These are phyloP conservation scores for Alectoria sarmentosa DNA, from an alignment of 495 filamentous ascomycete genomes.

Conservation along the genomic window DNA sequence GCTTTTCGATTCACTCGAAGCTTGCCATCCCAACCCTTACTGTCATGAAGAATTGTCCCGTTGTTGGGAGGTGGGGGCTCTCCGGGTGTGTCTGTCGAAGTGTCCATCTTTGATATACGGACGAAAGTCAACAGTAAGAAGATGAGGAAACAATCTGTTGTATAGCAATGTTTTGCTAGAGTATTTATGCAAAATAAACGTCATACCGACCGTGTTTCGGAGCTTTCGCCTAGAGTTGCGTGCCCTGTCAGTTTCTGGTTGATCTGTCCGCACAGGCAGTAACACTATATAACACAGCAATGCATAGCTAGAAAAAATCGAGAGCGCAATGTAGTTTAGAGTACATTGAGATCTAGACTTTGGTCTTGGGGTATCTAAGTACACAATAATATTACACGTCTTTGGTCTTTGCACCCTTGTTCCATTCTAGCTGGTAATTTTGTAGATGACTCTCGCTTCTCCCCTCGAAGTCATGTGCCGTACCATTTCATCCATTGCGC, in stretches of 20 bases:
- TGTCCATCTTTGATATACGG: constrained; percentile 1
- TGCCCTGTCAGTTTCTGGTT: too few relatives aligned
- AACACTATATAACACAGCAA: too few relatives aligned
- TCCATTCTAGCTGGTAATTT: not conserved
- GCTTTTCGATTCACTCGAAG: constrained; percentile 63
- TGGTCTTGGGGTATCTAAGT: constrained; percentile 5
- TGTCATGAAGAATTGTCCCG: constrained; percentile 44
- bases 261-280: too few relatives aligned
- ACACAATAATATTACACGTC: constrained; percentile 6
- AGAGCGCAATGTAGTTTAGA: not conserved
- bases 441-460: not conserved
- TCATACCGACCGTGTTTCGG: too few relatives aligned
- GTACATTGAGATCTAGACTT: not conserved
- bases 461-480: not conserved
- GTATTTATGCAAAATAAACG: too few relatives aligned
- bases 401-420: not conserved
- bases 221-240: too few relatives aligned
- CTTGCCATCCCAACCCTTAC: constrained; percentile 92
- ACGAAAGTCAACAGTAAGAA: not conserved
- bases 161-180: not conserved
- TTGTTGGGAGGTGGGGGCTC: constrained; percentile 11
- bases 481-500: not conserved
- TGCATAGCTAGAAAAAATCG: not conserved
- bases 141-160: not conserved
- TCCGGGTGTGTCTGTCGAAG: not conserved